Evolutionary conservation across 352 stramenopile species (phyloP).

Genomic region (Phytophthora fragariaefolia): DNA sequence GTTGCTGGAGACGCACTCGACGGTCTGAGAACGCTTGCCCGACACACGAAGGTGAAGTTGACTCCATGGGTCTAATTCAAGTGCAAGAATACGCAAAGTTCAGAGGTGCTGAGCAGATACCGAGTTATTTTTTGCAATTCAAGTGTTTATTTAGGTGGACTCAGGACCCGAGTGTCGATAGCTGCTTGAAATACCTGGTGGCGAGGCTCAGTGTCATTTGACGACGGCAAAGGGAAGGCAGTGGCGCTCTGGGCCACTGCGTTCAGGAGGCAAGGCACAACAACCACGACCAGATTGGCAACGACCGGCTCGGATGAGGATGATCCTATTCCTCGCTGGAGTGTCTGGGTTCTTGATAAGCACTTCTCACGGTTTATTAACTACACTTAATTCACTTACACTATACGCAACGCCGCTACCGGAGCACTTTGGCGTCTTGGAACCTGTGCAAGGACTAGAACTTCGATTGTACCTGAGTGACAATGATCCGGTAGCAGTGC

Average conservation of each 20-base stretch:
- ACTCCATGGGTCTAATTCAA: too few species aligned
- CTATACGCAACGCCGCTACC: slow-evolving; percentile 50
- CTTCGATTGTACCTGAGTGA: slow-evolving; percentile 47
- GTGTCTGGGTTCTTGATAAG: neutral
- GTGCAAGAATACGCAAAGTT: neutral
- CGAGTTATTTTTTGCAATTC: slow-evolving; percentile 21
- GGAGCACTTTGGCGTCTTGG: slow-evolving; percentile 37
- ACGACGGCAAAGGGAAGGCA: neutral
- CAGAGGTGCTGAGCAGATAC: neutral
- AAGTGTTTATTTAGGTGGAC: slow-evolving; percentile 10
- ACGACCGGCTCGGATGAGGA: slow-evolving; percentile 1
- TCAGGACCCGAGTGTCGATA: slow-evolving; percentile 7
- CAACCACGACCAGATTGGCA: neutral
- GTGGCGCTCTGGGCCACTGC: neutral
- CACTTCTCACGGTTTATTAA: neutral
- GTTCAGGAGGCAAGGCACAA: neutral
- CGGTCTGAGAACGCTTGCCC: slow-evolving; percentile 3
- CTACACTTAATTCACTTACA: slow-evolving; percentile 17
- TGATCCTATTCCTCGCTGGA: neutral
- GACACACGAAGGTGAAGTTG: neutral
- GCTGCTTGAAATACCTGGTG: slow-evolving; percentile 12
- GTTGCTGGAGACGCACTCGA: slow-evolving; percentile 43
- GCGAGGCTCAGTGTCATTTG: slow-evolving; percentile 2
- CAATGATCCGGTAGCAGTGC: slow-evolving; percentile 15
- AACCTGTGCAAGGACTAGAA: slow-evolving; percentile 45